phyloP scores from a whole-genome alignment of 75 land plant genomes.

The Selaginella tamariscina region DNA sequence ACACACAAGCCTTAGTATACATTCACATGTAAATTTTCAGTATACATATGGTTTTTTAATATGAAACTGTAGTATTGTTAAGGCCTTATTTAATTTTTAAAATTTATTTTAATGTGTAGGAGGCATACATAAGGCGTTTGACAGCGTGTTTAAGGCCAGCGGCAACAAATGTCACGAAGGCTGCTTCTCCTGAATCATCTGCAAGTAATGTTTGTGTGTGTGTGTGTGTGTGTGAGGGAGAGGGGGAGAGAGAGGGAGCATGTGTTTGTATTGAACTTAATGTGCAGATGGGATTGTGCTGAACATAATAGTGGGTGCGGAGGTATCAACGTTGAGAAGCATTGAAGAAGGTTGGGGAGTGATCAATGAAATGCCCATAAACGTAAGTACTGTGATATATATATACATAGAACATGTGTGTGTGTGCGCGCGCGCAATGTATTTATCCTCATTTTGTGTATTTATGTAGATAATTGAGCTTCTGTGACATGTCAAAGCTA shows the following conservation, averaged over 20 bases:
- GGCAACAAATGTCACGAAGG: constrained; percentile 8
- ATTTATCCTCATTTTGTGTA: no score
- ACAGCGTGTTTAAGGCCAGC: constrained; percentile 45
- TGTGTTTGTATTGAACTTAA: background rate
- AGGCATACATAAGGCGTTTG: constrained; percentile 74
- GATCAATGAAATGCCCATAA: constrained; percentile 90
- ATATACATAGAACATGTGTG: no score
- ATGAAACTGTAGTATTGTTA: background rate
- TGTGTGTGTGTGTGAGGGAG: no score
- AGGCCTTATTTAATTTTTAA: background rate
- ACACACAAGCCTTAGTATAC: background rate
- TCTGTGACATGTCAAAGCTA: no score
- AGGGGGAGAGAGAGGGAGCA: no score
- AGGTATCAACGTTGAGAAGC: constrained; percentile 52
- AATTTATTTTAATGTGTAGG: constrained; percentile 27
- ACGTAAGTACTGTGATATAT: no score
- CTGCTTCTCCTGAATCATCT: background rate
- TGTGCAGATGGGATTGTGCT: constrained; percentile 66
- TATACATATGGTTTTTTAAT: background rate
- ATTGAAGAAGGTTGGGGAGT: constrained; percentile 74
- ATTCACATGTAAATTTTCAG: background rate
- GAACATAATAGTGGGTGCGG: constrained; percentile 93
- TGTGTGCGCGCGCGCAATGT: no score
- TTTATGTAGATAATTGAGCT: no score
- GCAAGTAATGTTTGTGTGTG: background rate